Conservation (phyloP, 2,329 filamentous ascomycete species). For the Pseudohalonectria lignicola region DNA sequence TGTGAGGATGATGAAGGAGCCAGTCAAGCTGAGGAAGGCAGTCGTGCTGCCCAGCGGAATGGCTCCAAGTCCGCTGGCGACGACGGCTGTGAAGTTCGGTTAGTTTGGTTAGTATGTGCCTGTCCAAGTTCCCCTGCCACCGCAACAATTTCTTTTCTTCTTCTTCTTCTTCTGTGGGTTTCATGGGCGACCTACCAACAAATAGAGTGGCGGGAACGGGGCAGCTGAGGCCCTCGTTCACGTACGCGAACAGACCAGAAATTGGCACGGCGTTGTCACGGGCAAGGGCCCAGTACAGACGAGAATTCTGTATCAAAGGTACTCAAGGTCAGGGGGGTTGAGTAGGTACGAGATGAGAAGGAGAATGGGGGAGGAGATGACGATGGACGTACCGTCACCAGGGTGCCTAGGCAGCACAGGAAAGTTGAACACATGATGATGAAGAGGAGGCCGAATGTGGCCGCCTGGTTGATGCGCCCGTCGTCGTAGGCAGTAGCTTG, state of each 20-base stretch:
- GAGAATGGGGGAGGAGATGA: too few relatives aligned
- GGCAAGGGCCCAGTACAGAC: slow-evolving; percentile 40
- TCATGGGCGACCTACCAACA: slow-evolving; percentile 20
- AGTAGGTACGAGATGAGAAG: too few relatives aligned
- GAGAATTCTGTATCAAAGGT: slow-evolving; percentile 9
- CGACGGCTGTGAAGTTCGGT: slow-evolving; percentile 18
- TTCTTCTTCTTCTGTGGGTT: too few relatives aligned
- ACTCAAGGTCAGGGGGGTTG: not conserved
- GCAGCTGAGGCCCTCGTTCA: slow-evolving; percentile 43
- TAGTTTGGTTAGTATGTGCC: too few relatives aligned
- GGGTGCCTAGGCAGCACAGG: slow-evolving; percentile 36
- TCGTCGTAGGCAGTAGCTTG: slow-evolving; percentile 36
- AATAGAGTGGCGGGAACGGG: slow-evolving; percentile 48
- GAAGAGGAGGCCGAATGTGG: slow-evolving; percentile 45
- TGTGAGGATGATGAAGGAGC: slow-evolving; percentile 46
- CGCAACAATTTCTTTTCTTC: too few relatives aligned
- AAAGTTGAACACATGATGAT: slow-evolving; percentile 41
- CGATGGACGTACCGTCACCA: slow-evolving; percentile 35
- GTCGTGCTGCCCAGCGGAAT: slow-evolving; percentile 43
- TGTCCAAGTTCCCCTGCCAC: too few relatives aligned
- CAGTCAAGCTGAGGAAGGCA: slow-evolving; percentile 45
- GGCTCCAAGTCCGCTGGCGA: slow-evolving; percentile 42
- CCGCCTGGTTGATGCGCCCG: slow-evolving; percentile 34
- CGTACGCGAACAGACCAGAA: slow-evolving; percentile 35
- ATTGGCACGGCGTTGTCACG: slow-evolving; percentile 52